Evolutionary conservation across 805 yeast genomes (phyloP), one percentile per base, ranked within the genome.

Genomic region (Ogataea degrootiae): DNA sequence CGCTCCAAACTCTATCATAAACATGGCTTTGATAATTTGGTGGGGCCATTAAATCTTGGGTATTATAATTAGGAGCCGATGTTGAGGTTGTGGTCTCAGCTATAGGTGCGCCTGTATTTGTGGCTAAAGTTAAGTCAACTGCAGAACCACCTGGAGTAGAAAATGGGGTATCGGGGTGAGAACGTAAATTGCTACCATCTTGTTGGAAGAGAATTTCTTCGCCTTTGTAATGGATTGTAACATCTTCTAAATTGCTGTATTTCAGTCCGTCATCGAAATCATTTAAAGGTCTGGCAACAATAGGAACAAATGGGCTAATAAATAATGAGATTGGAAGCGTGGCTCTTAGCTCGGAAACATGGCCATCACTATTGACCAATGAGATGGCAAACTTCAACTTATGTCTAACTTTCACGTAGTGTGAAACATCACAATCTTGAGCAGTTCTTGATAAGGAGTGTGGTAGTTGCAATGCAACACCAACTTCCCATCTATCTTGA

Each of bases 301-400:
- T 73, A 0, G 92, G 78, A 5, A 94, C 86, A 63, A 87, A 86
- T 6, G 98, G 97, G 5, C 80, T 74, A 15, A 68, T 58, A 46
- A 68, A 68, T 9, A 68, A 42, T 3, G 59, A 77, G 4, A 92
- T 73, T 0, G 98, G 98, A 52, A 92, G 71, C 0, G 97, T 85
- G 0, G 97, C 97, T 33, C 98, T 74, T 43, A 92, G 72, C 64
- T 91, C 97, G 0, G 97, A 88, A 3, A 85, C 82, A 61, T 92
- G 98, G 3, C 96, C 96, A 64, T 90, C 97, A 0, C 95, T 85
- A 61, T 94, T 92, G 37, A 80, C 67, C 53, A 94, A 73, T 1
- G 88, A 85, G 48, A 94, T 80, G 9, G 79, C 82, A 62, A 91
- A 87, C 59, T 88, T 85, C 47, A 94, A 68, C 67, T 90, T 91